These are phyloP conservation scores for Aspergillus sp. DNA, from an alignment of 2,329 filamentous ascomycete species.

Conservation along the genomic window DNA sequence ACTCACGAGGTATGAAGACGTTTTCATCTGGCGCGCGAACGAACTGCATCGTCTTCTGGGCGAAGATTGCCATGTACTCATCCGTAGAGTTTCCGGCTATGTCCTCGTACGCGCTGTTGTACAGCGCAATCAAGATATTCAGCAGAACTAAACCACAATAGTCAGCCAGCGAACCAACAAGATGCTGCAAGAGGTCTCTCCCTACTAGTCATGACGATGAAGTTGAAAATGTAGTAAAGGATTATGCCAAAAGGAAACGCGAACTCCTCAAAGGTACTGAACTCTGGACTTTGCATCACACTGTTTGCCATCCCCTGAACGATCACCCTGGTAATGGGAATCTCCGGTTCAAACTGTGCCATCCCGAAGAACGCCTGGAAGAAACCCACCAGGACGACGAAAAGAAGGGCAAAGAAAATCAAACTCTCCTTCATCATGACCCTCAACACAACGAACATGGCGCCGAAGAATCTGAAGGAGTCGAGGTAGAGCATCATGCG, in stretches of 20 bases:
- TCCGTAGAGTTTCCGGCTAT: constrained; percentile 91
- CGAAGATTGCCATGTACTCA: constrained; percentile 90
- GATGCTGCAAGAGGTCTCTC: neutral
- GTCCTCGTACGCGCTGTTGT: constrained; percentile 94
- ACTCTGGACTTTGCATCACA: constrained; percentile 89
- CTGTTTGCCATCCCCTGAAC: constrained; percentile 71
- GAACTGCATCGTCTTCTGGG: constrained; percentile 94
- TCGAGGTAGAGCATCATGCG: constrained; percentile 90
- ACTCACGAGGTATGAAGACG: constrained; percentile 79
- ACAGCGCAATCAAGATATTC: constrained; percentile 94
- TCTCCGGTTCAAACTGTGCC: constrained; percentile 74
- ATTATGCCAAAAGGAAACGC: constrained; percentile 90
- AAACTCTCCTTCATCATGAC: constrained; percentile 92
- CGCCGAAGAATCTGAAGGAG: constrained; percentile 90
- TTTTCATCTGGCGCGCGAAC: constrained; percentile 97
- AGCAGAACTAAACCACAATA: constrained; percentile 60
- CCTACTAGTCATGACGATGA: constrained; percentile 81
- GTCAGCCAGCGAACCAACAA: neutral
- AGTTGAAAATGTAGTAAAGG: constrained; percentile 96
- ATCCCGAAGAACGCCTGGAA: constrained; percentile 92
- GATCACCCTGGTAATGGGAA: constrained; percentile 44
- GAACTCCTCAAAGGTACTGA: constrained; percentile 83
- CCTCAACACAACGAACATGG: constrained; percentile 96
- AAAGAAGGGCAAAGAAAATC: constrained; percentile 91
- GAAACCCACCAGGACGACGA: constrained; percentile 75